A percentile compares a stretch with the other conserved stretches of the same genome.
Conservation (phyloP, 768 basidiomycete species). For the Rhizopogon sp. region DNA sequence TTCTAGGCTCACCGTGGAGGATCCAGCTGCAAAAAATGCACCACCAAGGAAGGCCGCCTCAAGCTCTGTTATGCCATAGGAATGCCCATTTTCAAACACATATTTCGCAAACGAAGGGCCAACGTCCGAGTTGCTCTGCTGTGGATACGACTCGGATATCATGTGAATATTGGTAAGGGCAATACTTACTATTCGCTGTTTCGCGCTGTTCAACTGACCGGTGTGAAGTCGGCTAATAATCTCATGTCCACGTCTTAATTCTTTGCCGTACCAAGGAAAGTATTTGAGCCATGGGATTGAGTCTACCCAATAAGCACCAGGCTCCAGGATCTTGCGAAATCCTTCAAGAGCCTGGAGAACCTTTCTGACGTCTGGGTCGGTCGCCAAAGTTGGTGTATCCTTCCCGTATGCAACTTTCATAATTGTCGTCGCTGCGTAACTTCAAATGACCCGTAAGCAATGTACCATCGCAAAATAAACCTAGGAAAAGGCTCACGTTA, state of each 20-base stretch:
- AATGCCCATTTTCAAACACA: slow-evolving; percentile 42
- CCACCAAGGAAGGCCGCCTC: slow-evolving; percentile 53
- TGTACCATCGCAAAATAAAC: too few relatives aligned
- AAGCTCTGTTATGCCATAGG: slow-evolving; percentile 41
- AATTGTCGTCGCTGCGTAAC: slow-evolving; percentile 7
- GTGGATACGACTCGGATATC: not conserved
- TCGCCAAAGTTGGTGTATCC: not conserved
- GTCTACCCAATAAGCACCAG: slow-evolving; percentile 24
- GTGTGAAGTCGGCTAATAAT: too few relatives aligned
- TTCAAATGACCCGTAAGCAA: not conserved
- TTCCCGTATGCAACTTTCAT: slow-evolving; percentile 9
- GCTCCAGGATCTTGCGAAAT: slow-evolving; percentile 17
- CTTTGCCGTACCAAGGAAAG: slow-evolving; percentile 50
- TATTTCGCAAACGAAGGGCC: slow-evolving; percentile 40
- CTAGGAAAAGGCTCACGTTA: slow-evolving; percentile 22
- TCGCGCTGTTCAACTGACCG: slow-evolving; percentile 35
- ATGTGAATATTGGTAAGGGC: not conserved
- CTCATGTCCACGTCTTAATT: slow-evolving; percentile 43
- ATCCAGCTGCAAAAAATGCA: slow-evolving; percentile 54
- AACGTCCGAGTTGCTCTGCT: not conserved
- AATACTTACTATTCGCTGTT: slow-evolving; percentile 31
- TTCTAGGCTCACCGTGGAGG: slow-evolving; percentile 33
- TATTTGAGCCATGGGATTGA: slow-evolving; percentile 26
- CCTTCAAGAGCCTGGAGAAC: slow-evolving; percentile 16
- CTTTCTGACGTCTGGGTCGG: slow-evolving; percentile 5